Conservation (phyloP, 768 basidiomycete genomes). For the Tylopilus intermedius region DNA sequence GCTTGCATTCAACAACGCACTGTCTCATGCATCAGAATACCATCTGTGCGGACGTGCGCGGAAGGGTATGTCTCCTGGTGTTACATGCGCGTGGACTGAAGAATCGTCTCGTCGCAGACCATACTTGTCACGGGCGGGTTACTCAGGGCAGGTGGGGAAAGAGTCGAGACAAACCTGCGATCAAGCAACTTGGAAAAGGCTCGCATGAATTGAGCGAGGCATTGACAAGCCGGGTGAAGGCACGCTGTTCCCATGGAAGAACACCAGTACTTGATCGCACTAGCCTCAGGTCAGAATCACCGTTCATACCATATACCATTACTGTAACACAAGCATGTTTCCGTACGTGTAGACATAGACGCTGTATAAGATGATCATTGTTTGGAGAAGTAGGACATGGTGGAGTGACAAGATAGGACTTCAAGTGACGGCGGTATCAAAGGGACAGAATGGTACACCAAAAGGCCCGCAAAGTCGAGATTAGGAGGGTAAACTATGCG, state of each 20-base stretch:
- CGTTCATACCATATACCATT: constrained; percentile 5
- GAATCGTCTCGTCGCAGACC: not conserved
- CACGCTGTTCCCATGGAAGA: constrained; percentile 20
- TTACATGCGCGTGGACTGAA: not conserved
- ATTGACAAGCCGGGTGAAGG: constrained; percentile 19
- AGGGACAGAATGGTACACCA: not conserved
- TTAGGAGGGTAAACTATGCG: not conserved
- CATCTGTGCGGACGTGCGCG: not conserved
- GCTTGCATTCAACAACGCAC: not conserved
- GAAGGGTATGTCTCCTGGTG: not conserved
- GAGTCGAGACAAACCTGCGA: constrained; percentile 23
- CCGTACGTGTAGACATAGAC: constrained; percentile 1
- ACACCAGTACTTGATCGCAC: not conserved
- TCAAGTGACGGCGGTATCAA: not conserved
- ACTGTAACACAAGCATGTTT: not conserved
- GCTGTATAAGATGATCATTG: not conserved
- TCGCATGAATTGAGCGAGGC: constrained; percentile 31
- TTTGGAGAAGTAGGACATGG: not conserved
- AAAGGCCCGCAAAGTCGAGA: not conserved
- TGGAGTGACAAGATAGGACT: not conserved
- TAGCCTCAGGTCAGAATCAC: not conserved
- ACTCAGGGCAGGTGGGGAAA: constrained; percentile 6
- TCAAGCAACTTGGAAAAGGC: constrained; percentile 20
- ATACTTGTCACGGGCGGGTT: not conserved
- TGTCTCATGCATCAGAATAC: not conserved